phyloP scores from a whole-genome alignment of 2,329 filamentous ascomycete species.

The Penicillium fuscoglaucum region DNA sequence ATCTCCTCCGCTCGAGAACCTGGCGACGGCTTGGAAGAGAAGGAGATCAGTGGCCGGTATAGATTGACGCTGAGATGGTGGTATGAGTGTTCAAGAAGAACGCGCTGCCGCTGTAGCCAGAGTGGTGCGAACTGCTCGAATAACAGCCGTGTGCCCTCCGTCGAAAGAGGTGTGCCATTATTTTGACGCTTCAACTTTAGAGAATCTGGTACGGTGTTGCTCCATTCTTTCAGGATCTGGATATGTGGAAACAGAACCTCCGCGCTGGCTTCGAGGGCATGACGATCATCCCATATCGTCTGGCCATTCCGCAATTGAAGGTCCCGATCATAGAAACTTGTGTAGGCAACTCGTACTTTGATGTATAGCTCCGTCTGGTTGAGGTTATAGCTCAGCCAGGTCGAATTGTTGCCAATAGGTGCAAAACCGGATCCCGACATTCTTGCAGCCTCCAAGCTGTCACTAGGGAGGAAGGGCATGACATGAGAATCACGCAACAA shows the following conservation, averaged over 20 bases:
- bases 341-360: constrained; percentile 12
- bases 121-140: constrained; percentile 41
- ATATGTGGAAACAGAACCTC: constrained; percentile 31
- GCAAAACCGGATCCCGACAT: constrained; percentile 19
- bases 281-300: constrained; percentile 33
- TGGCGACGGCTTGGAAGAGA: constrained; percentile 18
- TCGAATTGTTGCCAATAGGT: constrained; percentile 21
- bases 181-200: constrained; percentile 42
- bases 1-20: constrained; percentile 27
- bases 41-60: constrained; percentile 45
- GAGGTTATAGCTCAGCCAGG: constrained; percentile 23
- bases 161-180: constrained; percentile 39
- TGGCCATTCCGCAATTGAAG: constrained; percentile 11
- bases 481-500: constrained; percentile 35
- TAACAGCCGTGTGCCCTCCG: constrained; percentile 37
- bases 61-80: constrained; percentile 42
- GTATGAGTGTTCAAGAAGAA: constrained; percentile 46
- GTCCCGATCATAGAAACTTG: constrained; percentile 26
- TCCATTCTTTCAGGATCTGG: constrained; percentile 34
- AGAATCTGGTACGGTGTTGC: constrained; percentile 37
- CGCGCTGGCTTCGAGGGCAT: constrained; percentile 34
- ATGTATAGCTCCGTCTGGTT: constrained; percentile 19
- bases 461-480: constrained; percentile 31
- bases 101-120: constrained; percentile 47
- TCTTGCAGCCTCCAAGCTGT: constrained; percentile 13